phyloP scores from a whole-genome alignment of 2,329 filamentous ascomycete species.

The Claviceps paspali region DNA sequence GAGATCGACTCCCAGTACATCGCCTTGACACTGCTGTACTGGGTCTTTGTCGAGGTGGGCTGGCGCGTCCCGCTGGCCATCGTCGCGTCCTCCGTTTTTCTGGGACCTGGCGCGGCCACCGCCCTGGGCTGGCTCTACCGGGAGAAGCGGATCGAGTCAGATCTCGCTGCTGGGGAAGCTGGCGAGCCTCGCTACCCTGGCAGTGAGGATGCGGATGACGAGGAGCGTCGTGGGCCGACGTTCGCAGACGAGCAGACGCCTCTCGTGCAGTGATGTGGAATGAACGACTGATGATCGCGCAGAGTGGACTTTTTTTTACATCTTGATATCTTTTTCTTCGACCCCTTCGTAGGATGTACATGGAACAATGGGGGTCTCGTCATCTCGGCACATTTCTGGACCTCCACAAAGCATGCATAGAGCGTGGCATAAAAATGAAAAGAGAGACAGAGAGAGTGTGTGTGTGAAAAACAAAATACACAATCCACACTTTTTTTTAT shows the following conservation, averaged over 20 bases:
- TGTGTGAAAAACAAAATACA: too few species aligned
- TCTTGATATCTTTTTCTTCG: not conserved
- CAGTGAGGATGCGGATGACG: too few species aligned
- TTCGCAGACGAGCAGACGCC: conserved; percentile 22
- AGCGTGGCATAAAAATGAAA: too few species aligned
- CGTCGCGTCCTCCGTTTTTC: conserved; percentile 13
- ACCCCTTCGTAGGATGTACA: not conserved
- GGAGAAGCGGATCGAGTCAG: conserved; percentile 17
- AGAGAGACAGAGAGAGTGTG: too few species aligned
- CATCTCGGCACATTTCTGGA: too few species aligned
- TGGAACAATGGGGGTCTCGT: too few species aligned
- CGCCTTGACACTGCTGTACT: conserved; percentile 33
- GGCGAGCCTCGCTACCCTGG: too few species aligned
- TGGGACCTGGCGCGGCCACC: conserved; percentile 24
- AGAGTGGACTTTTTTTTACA: not conserved
- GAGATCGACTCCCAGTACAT: conserved; percentile 31
- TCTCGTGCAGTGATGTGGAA: conserved; percentile 12
- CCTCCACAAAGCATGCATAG: too few species aligned
- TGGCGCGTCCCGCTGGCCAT: conserved; percentile 23
- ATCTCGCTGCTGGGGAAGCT: conserved; percentile 9
- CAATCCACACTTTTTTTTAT: too few species aligned
- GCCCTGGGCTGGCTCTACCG: conserved; percentile 25
- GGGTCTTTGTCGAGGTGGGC: conserved; percentile 36
- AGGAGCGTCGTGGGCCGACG: conserved; percentile 5
- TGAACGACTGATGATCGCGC: too few species aligned